Evolutionary conservation across 2,329 filamentous ascomycete species (phyloP), one percentile per base, ranked within the genome.

Genomic region (Bipolaris gigantea): DNA sequence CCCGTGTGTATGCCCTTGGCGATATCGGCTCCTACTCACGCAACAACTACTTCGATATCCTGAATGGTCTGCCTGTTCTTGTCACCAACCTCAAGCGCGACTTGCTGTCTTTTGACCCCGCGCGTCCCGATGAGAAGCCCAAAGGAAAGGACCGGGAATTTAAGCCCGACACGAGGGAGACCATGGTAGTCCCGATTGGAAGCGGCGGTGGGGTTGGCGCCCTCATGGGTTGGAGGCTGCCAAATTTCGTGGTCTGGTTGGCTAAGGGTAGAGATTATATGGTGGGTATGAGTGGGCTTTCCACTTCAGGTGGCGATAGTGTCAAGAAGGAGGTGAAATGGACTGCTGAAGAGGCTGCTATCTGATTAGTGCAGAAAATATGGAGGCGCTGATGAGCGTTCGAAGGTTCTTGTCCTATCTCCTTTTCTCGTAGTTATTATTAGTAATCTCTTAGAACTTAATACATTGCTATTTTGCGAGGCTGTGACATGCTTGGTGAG

Each of bases 1-100:
- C 75, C 2, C 70, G 76, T n/a, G 75, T 82, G 34, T 83, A 82
- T 63, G 73, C 74, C 10, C 51, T 79, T 13, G 81, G 81, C 40
- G 80, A 83, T 57, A 73, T 81, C 0, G 74, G 73, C 0, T 73
- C 68, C 5, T 76, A 75, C 55, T 75, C 76, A 16, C 68, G 69
- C n/a, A 77, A 78, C 27, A 75, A 71, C 34, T 62, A 77, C 19
- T 61, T 78, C 44, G 74, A 79, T 42, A 69, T 81, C 45, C 62
- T 71, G 32, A 64, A 66, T 33, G 65, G 71, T 0, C 59, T 80
- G 0, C 75, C 79, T 1, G 73, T 77, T 4, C 53, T 78, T 3
- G 66, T 67, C 19, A 71, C 73, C 5, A 82, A 80, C 56, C 61
- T 83, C n/a, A 74, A 76, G 55, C 73, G 77, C 43, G 80, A 82